These are phyloP conservation scores for Alternaria panax DNA, from an alignment of 2,329 filamentous ascomycete species.

Conservation along the genomic window DNA sequence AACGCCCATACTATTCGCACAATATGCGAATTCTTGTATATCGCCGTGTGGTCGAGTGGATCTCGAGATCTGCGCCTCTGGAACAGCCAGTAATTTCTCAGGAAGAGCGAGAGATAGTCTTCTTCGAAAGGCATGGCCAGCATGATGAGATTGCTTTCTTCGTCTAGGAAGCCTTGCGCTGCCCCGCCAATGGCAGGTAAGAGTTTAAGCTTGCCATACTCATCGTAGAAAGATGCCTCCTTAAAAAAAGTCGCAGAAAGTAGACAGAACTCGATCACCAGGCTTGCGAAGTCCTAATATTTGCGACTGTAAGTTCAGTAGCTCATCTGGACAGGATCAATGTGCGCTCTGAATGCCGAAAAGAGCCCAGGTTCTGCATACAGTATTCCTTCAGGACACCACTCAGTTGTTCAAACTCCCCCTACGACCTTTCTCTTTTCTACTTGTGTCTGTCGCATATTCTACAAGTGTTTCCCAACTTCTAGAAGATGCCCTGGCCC, in stretches of 20 bases:
- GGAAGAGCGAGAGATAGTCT: neutral
- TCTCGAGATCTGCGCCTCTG: neutral
- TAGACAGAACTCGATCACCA: neutral
- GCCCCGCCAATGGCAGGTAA: neutral
- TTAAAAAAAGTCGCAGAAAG: neutral
- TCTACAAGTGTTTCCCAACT: neutral
- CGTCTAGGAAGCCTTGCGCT: neutral
- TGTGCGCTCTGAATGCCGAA: neutral
- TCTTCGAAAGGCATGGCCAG: neutral
- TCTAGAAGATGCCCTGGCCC: neutral
- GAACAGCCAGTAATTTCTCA: neutral
- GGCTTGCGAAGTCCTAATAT: neutral
- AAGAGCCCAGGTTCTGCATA: neutral
- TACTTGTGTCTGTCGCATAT: neutral
- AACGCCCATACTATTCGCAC: neutral
- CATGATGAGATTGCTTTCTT: neutral
- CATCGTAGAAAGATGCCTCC: neutral
- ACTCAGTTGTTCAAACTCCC: neutral
- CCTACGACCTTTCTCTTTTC: neutral
- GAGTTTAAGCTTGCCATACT: neutral
- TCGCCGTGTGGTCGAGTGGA: neutral
- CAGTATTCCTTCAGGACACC: neutral
- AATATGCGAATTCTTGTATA: neutral
- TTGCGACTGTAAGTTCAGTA: neutral
- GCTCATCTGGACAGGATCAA: neutral